phyloP scores from a whole-genome alignment of 805 yeast genomes.

The Helenozyma baotianmanensis region DNA sequence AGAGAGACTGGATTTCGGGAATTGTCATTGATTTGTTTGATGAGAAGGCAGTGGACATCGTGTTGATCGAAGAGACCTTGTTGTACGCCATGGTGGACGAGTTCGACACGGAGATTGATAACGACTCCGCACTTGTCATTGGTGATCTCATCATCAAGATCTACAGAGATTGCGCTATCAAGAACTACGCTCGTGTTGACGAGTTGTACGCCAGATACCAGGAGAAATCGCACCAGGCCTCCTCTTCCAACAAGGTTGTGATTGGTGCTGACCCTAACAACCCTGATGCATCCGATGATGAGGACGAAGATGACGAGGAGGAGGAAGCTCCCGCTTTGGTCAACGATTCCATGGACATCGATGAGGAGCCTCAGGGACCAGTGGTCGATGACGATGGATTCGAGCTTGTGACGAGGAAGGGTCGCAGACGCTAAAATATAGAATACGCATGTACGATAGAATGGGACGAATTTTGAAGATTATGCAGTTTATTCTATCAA shows the following conservation, averaged over 20 bases:
- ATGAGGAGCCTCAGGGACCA: slow-evolving; percentile 45
- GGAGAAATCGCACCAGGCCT: slow-evolving; percentile 39
- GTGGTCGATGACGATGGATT: slow-evolving; percentile 92
- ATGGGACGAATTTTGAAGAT: too few relatives aligned
- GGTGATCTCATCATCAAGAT: slow-evolving; percentile 62
- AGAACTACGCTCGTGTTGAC: slow-evolving; percentile 54
- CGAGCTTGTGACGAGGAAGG: slow-evolving; percentile 74
- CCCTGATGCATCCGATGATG: slow-evolving; percentile 50
- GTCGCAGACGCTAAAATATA: slow-evolving; percentile 39
- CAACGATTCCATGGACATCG: slow-evolving; percentile 29
- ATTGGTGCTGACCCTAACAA: slow-evolving; percentile 60
- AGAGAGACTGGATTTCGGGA: slow-evolving; percentile 93
- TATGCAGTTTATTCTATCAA: too few relatives aligned
- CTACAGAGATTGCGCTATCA: slow-evolving; percentile 58
- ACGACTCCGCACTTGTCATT: slow-evolving; percentile 75
- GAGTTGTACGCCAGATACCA: slow-evolving; percentile 56
- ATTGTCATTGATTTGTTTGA: slow-evolving; percentile 74
- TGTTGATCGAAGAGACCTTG: slow-evolving; percentile 78
- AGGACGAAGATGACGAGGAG: slow-evolving; percentile 44
- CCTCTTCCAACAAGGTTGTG: slow-evolving; percentile 31
- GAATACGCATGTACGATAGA: too few relatives aligned
- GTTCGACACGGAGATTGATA: slow-evolving; percentile 84
- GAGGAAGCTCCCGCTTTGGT: slow-evolving; percentile 30
- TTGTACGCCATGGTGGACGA: slow-evolving; percentile 92
- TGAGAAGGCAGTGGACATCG: slow-evolving; percentile 65